Evolutionary conservation across 2,329 filamentous ascomycete genomes (phyloP), one percentile per base, ranked within the genome.

Genomic region (Penicillium corylophilum): DNA sequence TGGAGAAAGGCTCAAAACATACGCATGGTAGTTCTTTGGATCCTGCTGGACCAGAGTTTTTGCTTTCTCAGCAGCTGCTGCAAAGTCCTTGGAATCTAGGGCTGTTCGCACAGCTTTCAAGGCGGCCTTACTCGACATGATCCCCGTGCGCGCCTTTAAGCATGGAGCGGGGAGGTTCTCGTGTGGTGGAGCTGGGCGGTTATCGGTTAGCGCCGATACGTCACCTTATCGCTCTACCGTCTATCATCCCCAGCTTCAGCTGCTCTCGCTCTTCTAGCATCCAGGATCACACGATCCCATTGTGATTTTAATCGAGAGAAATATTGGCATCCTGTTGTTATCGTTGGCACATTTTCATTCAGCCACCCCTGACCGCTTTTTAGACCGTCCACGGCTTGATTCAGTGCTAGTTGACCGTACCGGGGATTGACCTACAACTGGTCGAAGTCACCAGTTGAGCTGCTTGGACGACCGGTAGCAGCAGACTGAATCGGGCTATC

Each of bases 71-170:
- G 86, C 79, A 39, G 88, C 90, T 64, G 88, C 85, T 54, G 88
- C 86, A 76, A 86, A 96, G 65, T 94, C 87, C 63, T 89, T 82
- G 54, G 85, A 81, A 66, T 90, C 88, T 60, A 96, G 81, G 42
- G 87, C 86, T 57, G 88, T 82, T 67, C 87, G 89, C 59, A 94
- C 88, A 60, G 86, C 84, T 76, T 95, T 96, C 63, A 96, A 78
- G 53, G 86, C 83, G 47, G 86, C 81, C 75, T 95, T 96, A 68
- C 59, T 65, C 54, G 72, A 71, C 72, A 74, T 74, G 50, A 58
- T 71, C 44, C 44, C 46, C 54, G 51, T 56, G 45, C 47, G 46
- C 40, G 28, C 39, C 26, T 28, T 10, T 41, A 35, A 45, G 26
- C 16, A 24, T 57, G 40, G 36, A 56, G 59, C 52, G 58, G 54